Conservation (phyloP, 225 moss, liverwort and hornwort species). For the Polytrichum formosum region DNA sequence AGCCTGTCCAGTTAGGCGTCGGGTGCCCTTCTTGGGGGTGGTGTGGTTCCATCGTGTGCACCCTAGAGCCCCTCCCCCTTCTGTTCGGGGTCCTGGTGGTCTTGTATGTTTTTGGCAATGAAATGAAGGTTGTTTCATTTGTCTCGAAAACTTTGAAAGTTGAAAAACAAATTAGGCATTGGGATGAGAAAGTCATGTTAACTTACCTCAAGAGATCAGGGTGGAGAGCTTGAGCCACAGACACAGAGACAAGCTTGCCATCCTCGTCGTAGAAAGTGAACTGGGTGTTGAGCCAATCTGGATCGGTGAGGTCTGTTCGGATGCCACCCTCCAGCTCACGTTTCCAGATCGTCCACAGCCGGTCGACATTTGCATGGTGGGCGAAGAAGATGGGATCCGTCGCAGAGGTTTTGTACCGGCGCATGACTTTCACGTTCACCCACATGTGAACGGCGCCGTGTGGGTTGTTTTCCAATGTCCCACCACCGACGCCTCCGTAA, state of each 20-base stretch:
- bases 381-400: not conserved
- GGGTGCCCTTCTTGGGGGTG: no score
- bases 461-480: constrained; percentile 5
- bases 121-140: no score
- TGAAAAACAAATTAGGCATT: no score
- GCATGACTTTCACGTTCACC: not conserved
- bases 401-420: not conserved
- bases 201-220: constrained; percentile 13
- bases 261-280: constrained; percentile 28
- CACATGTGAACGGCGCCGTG: constrained; percentile 1
- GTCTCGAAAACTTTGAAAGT: no score
- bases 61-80: no score
- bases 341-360: constrained; percentile 9
- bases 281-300: constrained; percentile 19
- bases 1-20: no score
- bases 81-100: no score
- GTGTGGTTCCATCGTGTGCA: no score
- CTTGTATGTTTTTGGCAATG: no score
- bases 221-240: constrained; percentile 7
- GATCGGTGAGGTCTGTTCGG: constrained; percentile 7
- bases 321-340: not conserved
- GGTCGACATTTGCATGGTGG: constrained; percentile 8
- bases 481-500: not conserved
- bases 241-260: constrained; percentile 7
- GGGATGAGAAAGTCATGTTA: not conserved